Conservation (phyloP, 768 basidiomycete genomes). For the Phaffia tasmanica region DNA sequence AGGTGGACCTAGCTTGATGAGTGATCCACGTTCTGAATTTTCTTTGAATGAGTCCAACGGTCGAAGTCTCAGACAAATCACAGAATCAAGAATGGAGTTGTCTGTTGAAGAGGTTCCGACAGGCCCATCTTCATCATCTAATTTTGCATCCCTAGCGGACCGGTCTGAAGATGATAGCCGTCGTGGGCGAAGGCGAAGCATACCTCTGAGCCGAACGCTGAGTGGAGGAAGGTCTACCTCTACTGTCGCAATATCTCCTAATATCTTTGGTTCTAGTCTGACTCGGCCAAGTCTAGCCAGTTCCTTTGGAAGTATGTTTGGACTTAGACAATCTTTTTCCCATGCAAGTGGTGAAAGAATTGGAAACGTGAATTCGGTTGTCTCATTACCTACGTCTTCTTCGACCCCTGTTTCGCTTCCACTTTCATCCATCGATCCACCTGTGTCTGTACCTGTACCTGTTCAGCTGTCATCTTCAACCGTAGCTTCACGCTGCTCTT, state of each 20-base stretch:
- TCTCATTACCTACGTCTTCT: too few species aligned
- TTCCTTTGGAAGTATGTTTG: neutral
- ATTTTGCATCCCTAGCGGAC: too few species aligned
- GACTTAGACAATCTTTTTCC: neutral
- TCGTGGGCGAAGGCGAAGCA: neutral
- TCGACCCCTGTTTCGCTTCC: too few species aligned
- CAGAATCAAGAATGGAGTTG: neutral
- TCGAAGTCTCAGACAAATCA: neutral
- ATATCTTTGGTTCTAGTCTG: neutral
- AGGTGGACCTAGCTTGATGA: neutral
- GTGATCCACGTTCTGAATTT: too few species aligned
- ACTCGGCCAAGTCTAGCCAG: neutral
- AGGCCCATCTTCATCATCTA: too few species aligned
- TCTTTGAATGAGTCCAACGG: neutral
- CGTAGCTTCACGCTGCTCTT: neutral
- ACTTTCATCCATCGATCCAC: too few species aligned
- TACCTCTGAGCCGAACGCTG: slow-evolving; percentile 7
- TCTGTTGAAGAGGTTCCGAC: neutral
- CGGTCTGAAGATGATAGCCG: neutral
- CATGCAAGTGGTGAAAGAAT: too few species aligned
- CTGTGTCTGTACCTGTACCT: too few species aligned
- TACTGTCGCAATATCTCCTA: neutral
- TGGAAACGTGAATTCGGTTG: too few species aligned
- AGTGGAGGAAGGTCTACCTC: neutral
- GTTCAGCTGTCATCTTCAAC: neutral